A percentile compares a stretch with the other conserved stretches of the same genome.
These are phyloP conservation scores for Mallotus japonicus DNA, from an alignment of 441 rosid genomes.

Conservation along the genomic window DNA sequence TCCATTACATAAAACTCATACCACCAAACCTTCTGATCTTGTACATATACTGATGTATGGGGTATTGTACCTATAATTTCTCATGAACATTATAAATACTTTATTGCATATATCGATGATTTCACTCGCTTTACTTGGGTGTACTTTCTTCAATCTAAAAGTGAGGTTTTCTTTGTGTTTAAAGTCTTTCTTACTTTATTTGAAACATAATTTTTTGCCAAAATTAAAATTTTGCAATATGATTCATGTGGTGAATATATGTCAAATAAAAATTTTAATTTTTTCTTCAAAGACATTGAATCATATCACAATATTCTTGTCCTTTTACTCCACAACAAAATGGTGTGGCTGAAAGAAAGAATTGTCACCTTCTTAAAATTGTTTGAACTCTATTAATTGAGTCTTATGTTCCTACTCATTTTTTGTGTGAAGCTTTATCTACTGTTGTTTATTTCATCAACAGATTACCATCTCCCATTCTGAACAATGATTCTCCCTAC, in stretches of 20 bases:
- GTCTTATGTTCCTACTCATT: not conserved
- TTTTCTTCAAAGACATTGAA: not conserved
- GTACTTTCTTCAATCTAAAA: too few species aligned
- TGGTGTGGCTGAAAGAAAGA: not conserved
- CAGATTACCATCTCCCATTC: not conserved
- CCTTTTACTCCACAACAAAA: constrained; percentile 17
- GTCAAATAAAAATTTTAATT: not conserved
- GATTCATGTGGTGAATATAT: too few species aligned
- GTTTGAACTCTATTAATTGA: constrained; percentile 7
- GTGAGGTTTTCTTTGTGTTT: too few species aligned
- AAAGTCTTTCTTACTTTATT: too few species aligned
- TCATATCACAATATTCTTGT: not conserved
- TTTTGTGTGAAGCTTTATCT: constrained; percentile 9
- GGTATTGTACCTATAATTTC: too few species aligned
- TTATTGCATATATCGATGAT: too few species aligned
- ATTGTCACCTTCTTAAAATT: not conserved
- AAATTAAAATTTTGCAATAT: too few species aligned
- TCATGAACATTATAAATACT: too few species aligned
- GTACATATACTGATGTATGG: not conserved
- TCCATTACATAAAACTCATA: not conserved
- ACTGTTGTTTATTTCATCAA: not conserved
- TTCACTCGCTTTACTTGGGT: too few species aligned
- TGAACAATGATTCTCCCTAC: not conserved
- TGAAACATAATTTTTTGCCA: too few species aligned
- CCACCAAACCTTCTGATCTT: not conserved